Percentiles rank a stretch among this genome's conserved stretches.
phyloP scores from a whole-genome alignment of 2,329 filamentous ascomycete species.

The Coniella lustricola region DNA sequence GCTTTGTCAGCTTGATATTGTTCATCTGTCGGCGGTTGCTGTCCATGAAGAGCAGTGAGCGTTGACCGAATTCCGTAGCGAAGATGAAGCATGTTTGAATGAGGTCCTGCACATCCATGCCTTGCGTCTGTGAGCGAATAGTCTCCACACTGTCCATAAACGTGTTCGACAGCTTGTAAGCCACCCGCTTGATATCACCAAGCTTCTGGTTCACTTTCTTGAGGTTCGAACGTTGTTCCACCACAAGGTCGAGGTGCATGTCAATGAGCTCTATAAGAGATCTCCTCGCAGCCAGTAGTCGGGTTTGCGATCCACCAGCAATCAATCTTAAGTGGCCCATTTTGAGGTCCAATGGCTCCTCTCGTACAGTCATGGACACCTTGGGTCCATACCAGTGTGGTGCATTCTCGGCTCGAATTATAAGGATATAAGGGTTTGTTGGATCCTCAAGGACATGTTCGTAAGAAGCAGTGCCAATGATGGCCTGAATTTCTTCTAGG shows the following conservation, averaged over 20 bases:
- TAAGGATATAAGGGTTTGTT: constrained; percentile 75
- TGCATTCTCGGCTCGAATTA: constrained; percentile 72
- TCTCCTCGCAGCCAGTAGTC: constrained; percentile 70
- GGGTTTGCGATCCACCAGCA: constrained; percentile 75
- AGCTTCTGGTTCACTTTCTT: constrained; percentile 85
- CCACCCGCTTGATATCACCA: constrained; percentile 90
- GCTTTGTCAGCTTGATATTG: constrained; percentile 86
- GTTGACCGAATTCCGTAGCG: constrained; percentile 96
- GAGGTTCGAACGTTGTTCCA: constrained; percentile 89
- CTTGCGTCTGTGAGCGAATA: constrained; percentile 76
- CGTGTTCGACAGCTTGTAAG: constrained; percentile 92
- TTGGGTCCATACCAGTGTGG: constrained; percentile 77
- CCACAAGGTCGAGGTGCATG: constrained; percentile 78
- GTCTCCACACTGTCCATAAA: constrained; percentile 99
- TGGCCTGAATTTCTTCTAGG: constrained; percentile 73
- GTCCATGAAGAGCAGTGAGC: constrained; percentile 92
- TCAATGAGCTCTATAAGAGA: constrained; percentile 73
- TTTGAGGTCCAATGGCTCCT: constrained; percentile 79
- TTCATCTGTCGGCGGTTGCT: constrained; percentile 94
- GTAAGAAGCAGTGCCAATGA: constrained; percentile 64
- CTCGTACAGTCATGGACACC: constrained; percentile 62
- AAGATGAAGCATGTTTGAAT: constrained; percentile 98
- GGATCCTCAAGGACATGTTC: constrained; percentile 60
- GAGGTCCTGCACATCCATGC: constrained; percentile 84
- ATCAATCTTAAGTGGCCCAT: constrained; percentile 80